Evolutionary conservation across 192 early-diverging fungal species (phyloP), one percentile per base, ranked within the genome.

Genomic region (Entomortierella parvispora): DNA sequence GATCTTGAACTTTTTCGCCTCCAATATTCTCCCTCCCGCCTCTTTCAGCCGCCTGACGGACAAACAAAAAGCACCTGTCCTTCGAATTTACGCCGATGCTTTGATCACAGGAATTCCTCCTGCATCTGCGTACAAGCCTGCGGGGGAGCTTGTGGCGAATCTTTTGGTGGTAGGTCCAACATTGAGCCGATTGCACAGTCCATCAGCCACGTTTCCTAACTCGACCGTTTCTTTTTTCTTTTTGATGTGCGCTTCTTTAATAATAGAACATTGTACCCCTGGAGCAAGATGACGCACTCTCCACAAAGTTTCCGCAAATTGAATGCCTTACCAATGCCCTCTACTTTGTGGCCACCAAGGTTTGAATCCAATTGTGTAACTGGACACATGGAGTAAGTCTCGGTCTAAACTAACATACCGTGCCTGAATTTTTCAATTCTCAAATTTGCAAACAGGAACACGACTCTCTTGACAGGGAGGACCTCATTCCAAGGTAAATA

Each of bases 61-160:
- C 20, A 71, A 72, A 23, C 69, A 80, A 45, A 80, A 62, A 40
- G 42, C 65, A 2, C 28, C 69, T 0, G 14, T 80, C 5, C 53
- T 80, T 1, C 48, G 64, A 43, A 58, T 72, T 0, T 80, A 68
- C 54, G 42, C 66, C 7, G 74, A 77, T 22, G 67, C 65, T 25
- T 26, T 77, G 15, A 63, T 37, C 4, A 46, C 66, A 47, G 74
- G 74, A 53, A 58, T 58, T 31, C 65, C 60, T 40, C 68, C 65
- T 10, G 51, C 52, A 8, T 5, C 59, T 5, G 29, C 37, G 2
- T 2, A 58, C 15, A 61, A 58, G 15, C n/a, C 33, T 1, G 65
- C 65, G 8, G 40, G 60, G 0, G 37, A 26, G 17, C 74, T 64
- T 10, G 23, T 68, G 45, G 34, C 48, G 3, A 55, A 68, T 17